A percentile compares a stretch with the other conserved stretches of the same genome.
Conservation (phyloP, 2,329 filamentous ascomycete species). For the Boeremia exigua region DNA sequence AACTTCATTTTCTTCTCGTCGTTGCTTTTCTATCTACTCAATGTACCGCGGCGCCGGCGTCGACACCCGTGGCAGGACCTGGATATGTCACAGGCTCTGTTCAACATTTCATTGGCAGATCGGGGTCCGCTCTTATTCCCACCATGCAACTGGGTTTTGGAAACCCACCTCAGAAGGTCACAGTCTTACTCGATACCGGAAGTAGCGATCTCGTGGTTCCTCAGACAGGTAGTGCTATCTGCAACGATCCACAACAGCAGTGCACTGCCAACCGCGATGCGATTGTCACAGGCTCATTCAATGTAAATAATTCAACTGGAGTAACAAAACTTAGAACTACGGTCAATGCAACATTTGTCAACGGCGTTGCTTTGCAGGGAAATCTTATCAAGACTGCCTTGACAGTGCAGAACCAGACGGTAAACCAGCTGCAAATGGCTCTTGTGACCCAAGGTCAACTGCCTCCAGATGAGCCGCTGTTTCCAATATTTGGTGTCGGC, state of each 20-base stretch:
- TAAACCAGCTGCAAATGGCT: neutral
- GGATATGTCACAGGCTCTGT: neutral
- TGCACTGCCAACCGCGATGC: neutral
- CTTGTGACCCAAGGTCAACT: neutral
- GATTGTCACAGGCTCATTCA: neutral
- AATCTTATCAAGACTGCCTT: neutral
- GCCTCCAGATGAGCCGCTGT: neutral
- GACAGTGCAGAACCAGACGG: neutral
- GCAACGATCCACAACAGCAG: neutral
- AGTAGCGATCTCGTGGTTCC: neutral
- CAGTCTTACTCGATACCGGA: constrained; percentile 1
- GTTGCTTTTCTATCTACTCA: neutral
- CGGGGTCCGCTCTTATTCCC: neutral
- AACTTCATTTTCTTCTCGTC: neutral
- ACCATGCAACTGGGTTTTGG: neutral
- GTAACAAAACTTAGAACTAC: neutral
- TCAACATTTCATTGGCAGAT: neutral
- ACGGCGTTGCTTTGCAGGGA: constrained; percentile 1
- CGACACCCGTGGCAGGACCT: neutral
- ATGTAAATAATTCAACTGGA: neutral
- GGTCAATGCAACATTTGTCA: neutral
- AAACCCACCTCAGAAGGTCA: neutral
- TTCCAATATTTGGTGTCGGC: constrained; percentile 1
- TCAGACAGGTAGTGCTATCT: neutral
- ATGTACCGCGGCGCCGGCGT: neutral